Evolutionary conservation across 2,329 filamentous ascomycete genomes (phyloP).

Genomic region (Neonectria magnoliae): DNA sequence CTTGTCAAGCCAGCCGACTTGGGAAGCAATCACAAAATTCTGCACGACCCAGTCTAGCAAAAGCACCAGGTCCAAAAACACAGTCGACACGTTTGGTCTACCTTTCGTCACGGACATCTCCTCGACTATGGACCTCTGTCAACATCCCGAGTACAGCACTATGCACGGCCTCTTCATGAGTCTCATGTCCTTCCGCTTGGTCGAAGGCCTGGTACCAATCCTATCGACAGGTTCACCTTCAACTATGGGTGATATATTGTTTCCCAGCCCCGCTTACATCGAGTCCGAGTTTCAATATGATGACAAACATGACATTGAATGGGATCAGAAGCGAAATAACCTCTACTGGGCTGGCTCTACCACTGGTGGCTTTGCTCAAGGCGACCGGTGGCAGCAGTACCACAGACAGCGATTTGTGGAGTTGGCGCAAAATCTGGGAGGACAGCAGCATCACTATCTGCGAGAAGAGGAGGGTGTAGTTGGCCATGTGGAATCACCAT

Average conservation of each 20-base stretch:
- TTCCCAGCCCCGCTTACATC: slow-evolving; percentile 61
- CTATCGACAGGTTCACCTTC: slow-evolving; percentile 57
- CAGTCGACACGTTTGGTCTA: slow-evolving; percentile 39
- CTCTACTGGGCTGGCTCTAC: slow-evolving; percentile 68
- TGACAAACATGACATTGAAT: slow-evolving; percentile 52
- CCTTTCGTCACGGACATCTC: slow-evolving; percentile 50
- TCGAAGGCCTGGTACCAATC: slow-evolving; percentile 55
- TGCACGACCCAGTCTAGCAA: slow-evolving; percentile 34
- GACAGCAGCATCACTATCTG: slow-evolving; percentile 46
- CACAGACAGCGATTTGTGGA: slow-evolving; percentile 60
- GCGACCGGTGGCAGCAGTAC: slow-evolving; percentile 51
- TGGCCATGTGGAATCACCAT: slow-evolving; percentile 37
- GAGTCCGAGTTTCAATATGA: slow-evolving; percentile 55
- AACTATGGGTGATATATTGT: slow-evolving; percentile 62
- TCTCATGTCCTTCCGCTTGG: slow-evolving; percentile 54
- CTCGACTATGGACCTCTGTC: slow-evolving; percentile 52
- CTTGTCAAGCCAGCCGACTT: slow-evolving; percentile 43
- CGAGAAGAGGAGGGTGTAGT: slow-evolving; percentile 33
- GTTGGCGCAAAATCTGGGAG: slow-evolving; percentile 47
- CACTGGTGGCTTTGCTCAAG: slow-evolving; percentile 57
- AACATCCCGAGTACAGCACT: slow-evolving; percentile 54
- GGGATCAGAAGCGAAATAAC: slow-evolving; percentile 59
- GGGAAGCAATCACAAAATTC: slow-evolving; percentile 44
- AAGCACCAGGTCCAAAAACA: background rate
- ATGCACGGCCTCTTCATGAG: slow-evolving; percentile 58